Evolutionary conservation across 2,329 filamentous ascomycete species (phyloP).

Genomic region (Cordyceps javanica): DNA sequence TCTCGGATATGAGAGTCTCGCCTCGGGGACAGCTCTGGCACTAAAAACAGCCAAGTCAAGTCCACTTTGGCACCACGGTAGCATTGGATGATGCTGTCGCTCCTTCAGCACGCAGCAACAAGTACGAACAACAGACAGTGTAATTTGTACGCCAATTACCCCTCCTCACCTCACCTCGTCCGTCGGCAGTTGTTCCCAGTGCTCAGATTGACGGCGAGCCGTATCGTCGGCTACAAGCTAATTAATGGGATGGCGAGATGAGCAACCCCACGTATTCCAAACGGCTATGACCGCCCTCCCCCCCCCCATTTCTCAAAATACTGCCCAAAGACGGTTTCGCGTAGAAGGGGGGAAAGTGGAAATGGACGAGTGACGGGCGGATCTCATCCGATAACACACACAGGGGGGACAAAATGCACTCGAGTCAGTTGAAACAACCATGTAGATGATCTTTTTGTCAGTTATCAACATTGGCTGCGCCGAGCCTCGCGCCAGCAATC

Average conservation of each 20-base stretch:
- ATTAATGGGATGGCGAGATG: no score
- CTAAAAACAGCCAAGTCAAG: background rate
- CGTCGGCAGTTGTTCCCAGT: background rate
- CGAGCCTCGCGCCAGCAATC: no score
- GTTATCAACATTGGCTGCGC: no score
- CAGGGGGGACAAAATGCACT: no score
- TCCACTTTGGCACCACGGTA: background rate
- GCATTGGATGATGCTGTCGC: background rate
- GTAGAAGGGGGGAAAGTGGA: no score
- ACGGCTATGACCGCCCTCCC: background rate
- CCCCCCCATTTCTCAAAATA: background rate
- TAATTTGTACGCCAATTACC: no score
- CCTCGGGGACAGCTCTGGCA: background rate
- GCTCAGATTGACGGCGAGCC: background rate
- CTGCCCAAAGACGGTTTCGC: background rate
- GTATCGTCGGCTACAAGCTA: no score
- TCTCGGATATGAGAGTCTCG: slow-evolving; percentile 5
- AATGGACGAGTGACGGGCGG: background rate
- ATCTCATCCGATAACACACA: background rate
- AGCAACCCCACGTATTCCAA: background rate
- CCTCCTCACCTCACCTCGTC: no score
- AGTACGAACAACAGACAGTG: no score
- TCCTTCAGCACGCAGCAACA: no score
- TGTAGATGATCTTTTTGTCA: no score
- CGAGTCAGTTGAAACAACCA: no score